These are phyloP conservation scores for Collybiopsis confluens DNA, from an alignment of 768 basidiomycete genomes.

Conservation along the genomic window DNA sequence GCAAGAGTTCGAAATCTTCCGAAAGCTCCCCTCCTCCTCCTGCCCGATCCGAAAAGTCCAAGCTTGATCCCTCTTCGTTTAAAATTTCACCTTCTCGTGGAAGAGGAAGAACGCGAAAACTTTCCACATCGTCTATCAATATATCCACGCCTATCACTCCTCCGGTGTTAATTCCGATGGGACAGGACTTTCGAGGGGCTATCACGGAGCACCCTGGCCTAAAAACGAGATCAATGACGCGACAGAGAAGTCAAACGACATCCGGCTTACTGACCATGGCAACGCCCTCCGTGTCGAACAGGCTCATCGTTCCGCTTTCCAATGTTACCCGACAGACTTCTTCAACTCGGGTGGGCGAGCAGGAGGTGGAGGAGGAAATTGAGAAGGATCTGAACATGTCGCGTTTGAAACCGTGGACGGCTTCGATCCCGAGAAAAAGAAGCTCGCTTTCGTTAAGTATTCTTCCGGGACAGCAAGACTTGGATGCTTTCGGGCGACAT, in stretches of 20 bases:
- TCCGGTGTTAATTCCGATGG: neutral
- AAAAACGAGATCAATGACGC: neutral
- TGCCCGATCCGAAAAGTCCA: neutral
- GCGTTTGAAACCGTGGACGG: conserved; percentile 3
- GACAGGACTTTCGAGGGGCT: neutral
- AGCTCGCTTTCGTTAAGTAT: conserved; percentile 3
- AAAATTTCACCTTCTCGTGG: neutral
- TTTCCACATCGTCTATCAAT: neutral
- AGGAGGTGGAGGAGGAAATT: neutral
- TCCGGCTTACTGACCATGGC: neutral
- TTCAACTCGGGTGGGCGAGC: neutral
- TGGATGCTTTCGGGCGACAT: neutral
- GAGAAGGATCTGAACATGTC: neutral
- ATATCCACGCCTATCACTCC: neutral
- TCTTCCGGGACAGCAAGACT: neutral
- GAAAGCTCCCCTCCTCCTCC: neutral
- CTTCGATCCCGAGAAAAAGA: conserved; percentile 1
- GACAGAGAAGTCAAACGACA: conserved; percentile 1
- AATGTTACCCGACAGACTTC: neutral
- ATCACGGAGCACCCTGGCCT: neutral
- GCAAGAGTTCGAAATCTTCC: neutral
- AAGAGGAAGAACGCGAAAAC: neutral
- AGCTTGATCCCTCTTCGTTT: neutral
- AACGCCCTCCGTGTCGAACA: neutral
- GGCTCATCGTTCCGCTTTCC: neutral